Evolutionary conservation across 495 filamentous ascomycete genomes (phyloP), one percentile per base, ranked within the genome.

Genomic region (Friedmanniomyces endolithicus): DNA sequence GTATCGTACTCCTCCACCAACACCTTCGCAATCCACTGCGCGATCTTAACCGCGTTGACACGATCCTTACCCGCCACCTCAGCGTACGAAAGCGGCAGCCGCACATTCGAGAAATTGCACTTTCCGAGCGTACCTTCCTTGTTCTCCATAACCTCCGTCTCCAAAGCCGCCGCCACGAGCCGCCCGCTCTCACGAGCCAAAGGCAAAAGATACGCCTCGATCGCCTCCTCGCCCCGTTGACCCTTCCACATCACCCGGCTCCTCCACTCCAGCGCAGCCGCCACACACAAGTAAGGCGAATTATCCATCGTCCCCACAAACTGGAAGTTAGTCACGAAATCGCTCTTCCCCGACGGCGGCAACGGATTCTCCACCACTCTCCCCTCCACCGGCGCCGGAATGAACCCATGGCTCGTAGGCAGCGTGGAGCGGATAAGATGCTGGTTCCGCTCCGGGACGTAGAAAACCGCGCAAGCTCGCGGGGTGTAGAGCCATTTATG

Each of bases 401-500:
- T 34, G 63, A 77, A 86, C 6, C 78, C 76, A 52, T 79, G 75
- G n/a, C 72, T 77, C 1, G 84, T 95, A 11, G 90, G 88, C 29
- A 95, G 57, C 0, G 84, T 83, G 11, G 81, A 80, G 12, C 86
- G 80, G 19, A 95, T 78, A 20, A 90, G 64, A 22, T 70, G 69
- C 62, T 95, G 90, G 63, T 94, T 84, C 12, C 79, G 74, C 11
- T 69, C 51, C 0, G 86, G 81, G 1, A 94, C 87, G 65, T 94
- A 86, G 47, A 96, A 77, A 0, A 88, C 73, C 1, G 88, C 87
- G 61, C 80, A 86, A 24, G 80, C 81, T 40, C 90, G 79, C n/a
- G 89, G 90, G 11, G 81, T 79, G 61, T 80, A 86, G 16, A 95
- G 77, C 90, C 90, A 97, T 78, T 96, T 97, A 69, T 96, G 87